Evolutionary conservation across 1,284 basidiomycete species (phyloP), one percentile per base, ranked within the genome.

Genomic region (Puccinia horiana): DNA sequence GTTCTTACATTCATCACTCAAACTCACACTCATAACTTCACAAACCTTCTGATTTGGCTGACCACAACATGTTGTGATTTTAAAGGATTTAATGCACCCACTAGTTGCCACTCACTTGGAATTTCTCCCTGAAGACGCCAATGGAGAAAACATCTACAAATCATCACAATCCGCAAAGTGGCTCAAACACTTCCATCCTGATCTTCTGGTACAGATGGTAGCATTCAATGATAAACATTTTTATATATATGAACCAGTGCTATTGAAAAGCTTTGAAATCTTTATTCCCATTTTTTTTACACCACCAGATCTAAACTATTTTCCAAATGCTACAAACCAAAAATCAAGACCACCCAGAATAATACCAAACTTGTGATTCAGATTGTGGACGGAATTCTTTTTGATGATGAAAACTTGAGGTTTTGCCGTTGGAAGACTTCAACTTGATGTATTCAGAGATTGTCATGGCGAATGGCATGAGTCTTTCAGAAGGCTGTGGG

Each of bases 61-160:
- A 58, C 5, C n/a, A 47, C 40, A 40, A 6, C 2, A 20, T 67
- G 16, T 26, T 44, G 6, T 8, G 29, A 58, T 26, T 9, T 63
- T 63, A 32, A 29, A 72, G 69, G 42, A 72, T 32, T 42, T 72
- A 18, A 49, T 18, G 42, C 49, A 72, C 32, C 69, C 69, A 2
- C 20, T 72, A 26, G 69, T 72, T 2, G 26, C 1, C 14, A 23
- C 42, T 2, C 69, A 72, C 32, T 14, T 72, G 4, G 44, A 72
- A 5, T 72, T 72, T n/a, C 11, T 72, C 1, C 69, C 69, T 4
- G 26, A 72, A n/a, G 69, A 72, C 2, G n/a, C 69, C 29, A 1
- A 72, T 11, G 20, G 44, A 32, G 9, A 29, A 1, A 49, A 72
- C 40, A 72, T 72, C 14, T 72, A 29, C 32, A 72, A 72, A 40